Conservation (phyloP, 306 rosid genomes). For the Inga laurina region DNA sequence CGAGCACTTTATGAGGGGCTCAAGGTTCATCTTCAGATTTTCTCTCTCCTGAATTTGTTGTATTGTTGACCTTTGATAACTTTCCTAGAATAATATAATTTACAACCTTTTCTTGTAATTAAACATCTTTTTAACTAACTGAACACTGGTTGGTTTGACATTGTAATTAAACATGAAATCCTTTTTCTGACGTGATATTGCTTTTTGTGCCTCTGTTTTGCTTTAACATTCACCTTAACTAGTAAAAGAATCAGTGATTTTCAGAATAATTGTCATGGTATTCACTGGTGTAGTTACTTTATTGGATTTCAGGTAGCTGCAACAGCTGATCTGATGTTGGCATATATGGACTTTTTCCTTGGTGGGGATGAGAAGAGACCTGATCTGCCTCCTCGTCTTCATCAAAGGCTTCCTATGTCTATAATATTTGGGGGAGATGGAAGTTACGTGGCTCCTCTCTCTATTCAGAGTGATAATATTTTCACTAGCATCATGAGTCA, state of each 20-base stretch:
- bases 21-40: conserved; percentile 40
- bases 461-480: conserved; percentile 76
- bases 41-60: neutral
- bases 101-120: neutral
- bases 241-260: neutral
- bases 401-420: conserved; percentile 86
- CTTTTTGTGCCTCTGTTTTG: neutral
- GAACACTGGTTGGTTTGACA: neutral
- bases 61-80: neutral
- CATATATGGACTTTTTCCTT: conserved; percentile 86
- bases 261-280: neutral
- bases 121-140: neutral
- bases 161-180: neutral
- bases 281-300: neutral
- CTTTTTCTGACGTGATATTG: neutral
- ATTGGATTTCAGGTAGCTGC: conserved; percentile 67
- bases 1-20: conserved; percentile 97
- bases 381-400: conserved; percentile 79
- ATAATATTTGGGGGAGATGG: conserved; percentile 93
- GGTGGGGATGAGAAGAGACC: conserved; percentile 96
- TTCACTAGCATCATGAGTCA: conserved; percentile 89
- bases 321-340: conserved; percentile 89
- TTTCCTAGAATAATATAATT: neutral
- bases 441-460: conserved; percentile 89
- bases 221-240: neutral